phyloP scores from a whole-genome alignment of 805 yeast species.

The Blastobotrys parvus region DNA sequence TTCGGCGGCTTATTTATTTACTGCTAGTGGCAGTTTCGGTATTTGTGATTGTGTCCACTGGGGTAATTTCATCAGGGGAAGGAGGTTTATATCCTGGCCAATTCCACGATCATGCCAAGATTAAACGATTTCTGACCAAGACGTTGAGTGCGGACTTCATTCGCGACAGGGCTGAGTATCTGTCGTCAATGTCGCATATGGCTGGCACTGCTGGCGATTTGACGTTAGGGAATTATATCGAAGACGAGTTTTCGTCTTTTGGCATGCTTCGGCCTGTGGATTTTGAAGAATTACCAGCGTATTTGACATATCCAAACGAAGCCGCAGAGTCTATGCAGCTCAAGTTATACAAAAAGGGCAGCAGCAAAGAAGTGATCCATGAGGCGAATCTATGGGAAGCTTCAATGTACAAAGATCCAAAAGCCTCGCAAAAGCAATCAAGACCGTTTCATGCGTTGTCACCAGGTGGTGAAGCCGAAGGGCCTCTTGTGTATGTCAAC shows the following conservation, averaged over 20 bases:
- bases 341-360: conserved; percentile 24
- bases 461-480: conserved; percentile 45
- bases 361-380: conserved; percentile 14
- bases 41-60: conserved; percentile 50
- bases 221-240: conserved; percentile 58
- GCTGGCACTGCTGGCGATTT: conserved; percentile 86
- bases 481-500: conserved; percentile 53
- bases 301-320: conserved; percentile 55
- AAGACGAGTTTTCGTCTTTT: conserved; percentile 47
- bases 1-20: conserved; percentile 69
- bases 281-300: conserved; percentile 44
- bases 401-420: conserved; percentile 22
- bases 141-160: conserved; percentile 49
- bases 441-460: conserved; percentile 58
- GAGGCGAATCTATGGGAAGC: conserved; percentile 35
- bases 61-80: conserved; percentile 36
- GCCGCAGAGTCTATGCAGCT: conserved; percentile 22
- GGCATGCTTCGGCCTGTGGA: conserved; percentile 42
- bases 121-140: conserved; percentile 42
- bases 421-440: conserved; percentile 19
- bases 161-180: conserved; percentile 58
- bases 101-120: conserved; percentile 50
- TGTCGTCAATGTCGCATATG: conserved; percentile 75
- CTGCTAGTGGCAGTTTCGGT: conserved; percentile 50
- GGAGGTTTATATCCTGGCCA: conserved; percentile 40